Conservation (phyloP, 23 red algal species). For the Agarophyton chilense region DNA sequence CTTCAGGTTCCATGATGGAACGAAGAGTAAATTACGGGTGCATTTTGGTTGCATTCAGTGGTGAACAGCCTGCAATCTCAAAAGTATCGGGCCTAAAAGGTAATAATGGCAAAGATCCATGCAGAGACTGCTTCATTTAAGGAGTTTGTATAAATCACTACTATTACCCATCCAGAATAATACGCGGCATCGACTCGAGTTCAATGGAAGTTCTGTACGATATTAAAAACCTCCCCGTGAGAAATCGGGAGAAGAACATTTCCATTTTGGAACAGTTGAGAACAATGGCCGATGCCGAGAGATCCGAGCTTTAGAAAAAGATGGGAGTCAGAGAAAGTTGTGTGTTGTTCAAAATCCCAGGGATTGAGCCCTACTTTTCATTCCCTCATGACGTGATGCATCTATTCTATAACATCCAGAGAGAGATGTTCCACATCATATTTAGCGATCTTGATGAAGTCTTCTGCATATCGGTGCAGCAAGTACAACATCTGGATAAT, state of each 20-base stretch:
- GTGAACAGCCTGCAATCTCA: constrained; percentile 9
- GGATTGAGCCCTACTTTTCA: background rate
- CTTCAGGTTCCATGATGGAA: background rate
- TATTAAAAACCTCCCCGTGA: background rate
- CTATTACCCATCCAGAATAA: constrained; percentile 5
- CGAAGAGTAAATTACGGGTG: background rate
- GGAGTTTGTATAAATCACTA: background rate
- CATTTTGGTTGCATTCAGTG: background rate
- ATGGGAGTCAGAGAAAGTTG: background rate
- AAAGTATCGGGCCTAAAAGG: background rate
- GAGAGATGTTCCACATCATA: background rate
- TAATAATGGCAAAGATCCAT: background rate
- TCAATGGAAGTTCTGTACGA: background rate
- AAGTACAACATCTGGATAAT: background rate
- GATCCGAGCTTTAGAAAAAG: background rate
- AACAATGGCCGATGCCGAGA: background rate
- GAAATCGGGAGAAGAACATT: background rate
- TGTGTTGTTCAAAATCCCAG: background rate
- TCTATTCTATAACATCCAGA: constrained; percentile 27
- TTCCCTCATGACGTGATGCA: background rate
- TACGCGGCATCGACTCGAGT: background rate
- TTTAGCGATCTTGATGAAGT: background rate
- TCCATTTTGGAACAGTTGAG: background rate
- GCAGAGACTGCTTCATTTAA: constrained; percentile 1
- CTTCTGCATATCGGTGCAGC: background rate